These are phyloP conservation scores for Sugiyamaella lignohabitans DNA, from an alignment of 805 yeast genomes.

Conservation along the genomic window DNA sequence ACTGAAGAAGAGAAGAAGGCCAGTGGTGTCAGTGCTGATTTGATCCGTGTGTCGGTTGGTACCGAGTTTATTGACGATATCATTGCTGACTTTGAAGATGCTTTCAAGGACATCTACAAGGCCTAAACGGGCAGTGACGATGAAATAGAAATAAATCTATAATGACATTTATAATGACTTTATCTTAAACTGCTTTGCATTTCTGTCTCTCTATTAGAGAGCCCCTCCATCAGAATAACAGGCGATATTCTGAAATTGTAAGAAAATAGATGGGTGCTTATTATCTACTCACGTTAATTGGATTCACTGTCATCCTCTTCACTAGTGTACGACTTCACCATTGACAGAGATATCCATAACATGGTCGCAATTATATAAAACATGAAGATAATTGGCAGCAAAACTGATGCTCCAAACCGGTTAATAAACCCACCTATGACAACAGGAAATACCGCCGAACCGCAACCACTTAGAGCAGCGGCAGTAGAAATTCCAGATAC, in stretches of 20 bases:
- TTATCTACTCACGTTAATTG: too few species aligned
- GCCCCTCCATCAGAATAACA: too few species aligned
- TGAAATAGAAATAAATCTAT: too few species aligned
- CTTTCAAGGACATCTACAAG: conserved; percentile 58
- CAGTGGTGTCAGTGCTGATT: conserved; percentile 83
- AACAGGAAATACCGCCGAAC: conserved; percentile 69
- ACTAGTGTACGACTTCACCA: conserved; percentile 4
- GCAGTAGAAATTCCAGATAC: conserved; percentile 66
- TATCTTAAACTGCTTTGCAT: too few species aligned
- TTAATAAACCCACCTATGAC: conserved; percentile 43
- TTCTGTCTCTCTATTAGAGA: too few species aligned
- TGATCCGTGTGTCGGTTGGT: conserved; percentile 86
- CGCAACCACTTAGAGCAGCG: conserved; percentile 75
- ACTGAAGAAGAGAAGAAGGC: conserved; percentile 69
- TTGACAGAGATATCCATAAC: conserved; percentile 12
- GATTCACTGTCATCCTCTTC: not conserved
- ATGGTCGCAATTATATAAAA: conserved; percentile 9
- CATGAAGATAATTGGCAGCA: conserved; percentile 12
- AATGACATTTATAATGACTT: not conserved
- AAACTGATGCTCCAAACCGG: conserved; percentile 10
- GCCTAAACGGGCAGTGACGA: not conserved
- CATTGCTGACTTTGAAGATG: conserved; percentile 80
- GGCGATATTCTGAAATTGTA: too few species aligned
- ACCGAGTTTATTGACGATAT: conserved; percentile 88
- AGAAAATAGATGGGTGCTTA: too few species aligned